These are phyloP conservation scores for Thinopyrum elongatum DNA, from an alignment of 176 grass and related monocot genomes.

Conservation along the genomic window DNA sequence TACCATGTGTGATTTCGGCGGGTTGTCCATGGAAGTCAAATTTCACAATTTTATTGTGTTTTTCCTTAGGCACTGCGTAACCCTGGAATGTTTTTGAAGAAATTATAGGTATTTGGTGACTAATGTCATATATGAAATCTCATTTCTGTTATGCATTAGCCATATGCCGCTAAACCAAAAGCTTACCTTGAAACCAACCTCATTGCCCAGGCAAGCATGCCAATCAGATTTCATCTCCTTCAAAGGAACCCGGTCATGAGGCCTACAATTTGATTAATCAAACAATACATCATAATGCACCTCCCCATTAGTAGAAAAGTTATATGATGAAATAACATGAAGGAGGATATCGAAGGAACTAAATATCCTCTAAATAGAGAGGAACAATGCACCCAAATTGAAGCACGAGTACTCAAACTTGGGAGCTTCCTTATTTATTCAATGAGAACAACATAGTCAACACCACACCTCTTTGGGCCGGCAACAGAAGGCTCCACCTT, in stretches of 20 bases:
- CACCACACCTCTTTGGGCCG: constrained; percentile 78
- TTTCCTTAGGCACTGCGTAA: constrained; percentile 75
- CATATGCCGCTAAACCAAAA: background rate
- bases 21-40: constrained; percentile 74
- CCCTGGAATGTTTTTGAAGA: constrained; percentile 39
- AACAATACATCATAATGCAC: background rate
- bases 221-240: constrained; percentile 97
- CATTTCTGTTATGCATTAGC: background rate
- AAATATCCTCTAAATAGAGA: background rate
- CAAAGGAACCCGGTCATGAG: constrained; percentile 87
- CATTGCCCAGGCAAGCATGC: constrained; percentile 75
- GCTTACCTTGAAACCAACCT: constrained; percentile 80
- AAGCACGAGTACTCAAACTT: background rate
- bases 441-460: background rate
- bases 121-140: background rate
- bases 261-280: constrained; percentile 47
- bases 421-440: background rate
- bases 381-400: background rate
- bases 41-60: constrained; percentile 70
- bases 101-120: background rate
- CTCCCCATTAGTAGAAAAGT: background rate
- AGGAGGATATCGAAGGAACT: background rate
- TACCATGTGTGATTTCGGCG: constrained; percentile 76
- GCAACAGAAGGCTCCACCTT: constrained; percentile 80
- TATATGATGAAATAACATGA: background rate